Evolutionary conservation across 2,329 filamentous ascomycete genomes (phyloP).

Genomic region (Aspergillus pseudoterreus): DNA sequence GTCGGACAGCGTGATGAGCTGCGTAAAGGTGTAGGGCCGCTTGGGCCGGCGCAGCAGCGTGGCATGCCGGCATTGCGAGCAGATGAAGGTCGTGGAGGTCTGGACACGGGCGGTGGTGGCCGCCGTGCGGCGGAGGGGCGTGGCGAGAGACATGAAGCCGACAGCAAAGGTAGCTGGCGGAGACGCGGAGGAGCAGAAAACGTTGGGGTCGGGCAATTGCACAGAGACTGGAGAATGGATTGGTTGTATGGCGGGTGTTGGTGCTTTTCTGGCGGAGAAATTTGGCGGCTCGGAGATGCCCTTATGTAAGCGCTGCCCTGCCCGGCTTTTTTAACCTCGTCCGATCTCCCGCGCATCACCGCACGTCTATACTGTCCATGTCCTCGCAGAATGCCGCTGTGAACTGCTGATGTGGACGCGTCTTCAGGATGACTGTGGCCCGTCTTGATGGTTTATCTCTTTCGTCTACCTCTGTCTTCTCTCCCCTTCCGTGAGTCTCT

Average conservation of each 20-base stretch:
- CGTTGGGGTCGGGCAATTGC: not conserved
- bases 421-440: not conserved
- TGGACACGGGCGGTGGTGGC: slow-evolving; percentile 20
- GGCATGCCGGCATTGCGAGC: slow-evolving; percentile 70
- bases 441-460: not conserved
- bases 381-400: not conserved
- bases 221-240: slow-evolving; percentile 12
- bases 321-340: not conserved
- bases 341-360: not conserved
- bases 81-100: slow-evolving; percentile 40
- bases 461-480: not conserved
- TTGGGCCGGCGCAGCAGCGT: slow-evolving; percentile 84
- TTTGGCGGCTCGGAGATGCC: slow-evolving; percentile 19
- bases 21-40: slow-evolving; percentile 94
- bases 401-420: not conserved
- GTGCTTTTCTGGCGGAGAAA: slow-evolving; percentile 27
- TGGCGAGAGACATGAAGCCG: slow-evolving; percentile 31
- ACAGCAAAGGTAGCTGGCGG: not conserved
- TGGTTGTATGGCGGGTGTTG: not conserved
- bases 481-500: slow-evolving; percentile 4
- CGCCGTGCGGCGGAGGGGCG: slow-evolving; percentile 33
- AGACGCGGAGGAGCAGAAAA: not conserved
- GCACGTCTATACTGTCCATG: not conserved
- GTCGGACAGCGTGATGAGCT: slow-evolving; percentile 88
- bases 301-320: slow-evolving; percentile 31